Conservation (phyloP, 345 rosid genomes). For the Eucalyptus erythrocorys region DNA sequence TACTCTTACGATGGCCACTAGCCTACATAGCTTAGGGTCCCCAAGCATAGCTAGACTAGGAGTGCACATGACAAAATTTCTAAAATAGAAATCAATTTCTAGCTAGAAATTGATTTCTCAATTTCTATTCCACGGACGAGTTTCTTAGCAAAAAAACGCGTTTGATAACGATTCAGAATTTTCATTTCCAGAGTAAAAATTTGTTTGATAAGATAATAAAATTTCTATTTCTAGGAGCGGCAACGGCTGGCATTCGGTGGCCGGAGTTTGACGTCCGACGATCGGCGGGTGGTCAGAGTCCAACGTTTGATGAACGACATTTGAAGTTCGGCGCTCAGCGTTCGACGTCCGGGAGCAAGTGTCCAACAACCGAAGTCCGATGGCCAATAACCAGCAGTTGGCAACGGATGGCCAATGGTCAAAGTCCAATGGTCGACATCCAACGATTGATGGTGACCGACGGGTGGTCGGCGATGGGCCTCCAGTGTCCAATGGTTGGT, state of each 20-base stretch:
- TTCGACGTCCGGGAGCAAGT: accelerated
- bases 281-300: accelerated
- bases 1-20: too few relatives aligned
- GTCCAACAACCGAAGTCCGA: accelerated
- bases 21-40: too few relatives aligned
- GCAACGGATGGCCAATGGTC: accelerated
- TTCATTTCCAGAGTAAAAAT: too few relatives aligned
- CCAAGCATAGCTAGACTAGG: too few relatives aligned
- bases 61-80: too few relatives aligned
- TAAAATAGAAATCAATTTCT: too few relatives aligned
- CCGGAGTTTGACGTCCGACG: accelerated
- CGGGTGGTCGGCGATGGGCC: accelerated
- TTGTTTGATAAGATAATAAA: too few relatives aligned
- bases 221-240: too few relatives aligned
- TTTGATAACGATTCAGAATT: accelerated
- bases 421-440: accelerated
- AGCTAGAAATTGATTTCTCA: too few relatives aligned
- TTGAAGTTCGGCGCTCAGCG: accelerated
- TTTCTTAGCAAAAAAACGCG: accelerated
- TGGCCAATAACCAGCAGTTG: accelerated
- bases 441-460: accelerated
- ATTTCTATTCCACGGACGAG: accelerated
- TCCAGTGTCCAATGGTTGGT: accelerated
- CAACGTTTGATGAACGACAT: accelerated
- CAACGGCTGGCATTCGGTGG: accelerated